A percentile compares a stretch with the other conserved stretches of the same genome.
phyloP scores from a whole-genome alignment of 2,329 filamentous ascomycete genomes.

The Calcarisporium arbuscula region DNA sequence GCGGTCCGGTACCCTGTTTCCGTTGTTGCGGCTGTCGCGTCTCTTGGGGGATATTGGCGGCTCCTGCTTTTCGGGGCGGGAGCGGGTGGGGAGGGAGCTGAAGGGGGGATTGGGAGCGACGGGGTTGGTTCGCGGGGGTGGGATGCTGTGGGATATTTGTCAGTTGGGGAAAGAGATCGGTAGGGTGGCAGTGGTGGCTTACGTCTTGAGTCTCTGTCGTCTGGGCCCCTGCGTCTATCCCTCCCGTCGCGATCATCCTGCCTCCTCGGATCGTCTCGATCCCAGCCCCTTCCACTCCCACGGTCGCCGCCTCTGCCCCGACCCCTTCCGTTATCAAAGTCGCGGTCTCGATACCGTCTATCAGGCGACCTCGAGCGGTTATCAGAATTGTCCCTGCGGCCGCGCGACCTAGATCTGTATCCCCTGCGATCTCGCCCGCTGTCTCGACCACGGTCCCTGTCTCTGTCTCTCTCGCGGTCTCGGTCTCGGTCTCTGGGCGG shows the following conservation, averaged over 20 bases:
- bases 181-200: constrained; percentile 1
- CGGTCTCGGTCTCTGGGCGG: constrained; percentile 18
- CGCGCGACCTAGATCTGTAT: constrained; percentile 21
- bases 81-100: constrained; percentile 26
- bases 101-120: constrained; percentile 30
- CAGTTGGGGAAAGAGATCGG: neutral
- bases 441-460: constrained; percentile 12
- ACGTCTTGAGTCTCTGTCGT: constrained; percentile 20
- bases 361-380: constrained; percentile 31
- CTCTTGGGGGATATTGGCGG: constrained; percentile 21
- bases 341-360: constrained; percentile 30
- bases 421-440: constrained; percentile 13
- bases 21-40: constrained; percentile 20
- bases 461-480: constrained; percentile 23
- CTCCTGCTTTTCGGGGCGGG: constrained; percentile 17
- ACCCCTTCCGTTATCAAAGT: constrained; percentile 27
- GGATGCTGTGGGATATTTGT: constrained; percentile 2
- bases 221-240: constrained; percentile 17
- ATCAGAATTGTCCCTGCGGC: constrained; percentile 22
- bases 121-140: constrained; percentile 17
- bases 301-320: constrained; percentile 24
- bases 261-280: constrained; percentile 28
- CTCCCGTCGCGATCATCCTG: constrained; percentile 17
- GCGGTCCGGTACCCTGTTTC: neutral
- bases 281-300: constrained; percentile 22